A percentile compares a stretch with the other conserved stretches of the same genome.
Evolutionary conservation across 129 eudicot species (phyloP).

Genomic region (Tagetes erecta): DNA sequence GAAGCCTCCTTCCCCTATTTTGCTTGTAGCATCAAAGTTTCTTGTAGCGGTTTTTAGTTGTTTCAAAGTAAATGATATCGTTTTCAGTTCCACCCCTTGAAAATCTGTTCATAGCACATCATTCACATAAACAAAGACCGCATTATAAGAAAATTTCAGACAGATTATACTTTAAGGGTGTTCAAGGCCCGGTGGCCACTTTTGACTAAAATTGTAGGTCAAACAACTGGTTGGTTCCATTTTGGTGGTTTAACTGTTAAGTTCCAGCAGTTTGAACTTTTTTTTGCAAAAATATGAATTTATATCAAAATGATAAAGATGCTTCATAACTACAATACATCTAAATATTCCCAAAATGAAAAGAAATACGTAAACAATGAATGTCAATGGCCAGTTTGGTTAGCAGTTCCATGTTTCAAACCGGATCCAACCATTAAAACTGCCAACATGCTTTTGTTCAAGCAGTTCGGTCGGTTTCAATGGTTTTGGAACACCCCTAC

Average conservation of each 20-base stretch:
- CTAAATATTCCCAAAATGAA: background rate
- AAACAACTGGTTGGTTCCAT: background rate
- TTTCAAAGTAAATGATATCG: slow-evolving; percentile 36
- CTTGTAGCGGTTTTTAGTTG: slow-evolving; percentile 44
- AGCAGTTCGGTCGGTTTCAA: background rate
- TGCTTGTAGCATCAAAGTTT: slow-evolving; percentile 38
- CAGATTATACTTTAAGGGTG: background rate
- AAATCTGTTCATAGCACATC: slow-evolving; percentile 33
- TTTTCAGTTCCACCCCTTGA: slow-evolving; percentile 37
- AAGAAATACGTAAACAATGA: background rate
- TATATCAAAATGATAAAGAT: background rate
- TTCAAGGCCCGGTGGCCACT: background rate
- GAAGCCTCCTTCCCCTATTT: slow-evolving; percentile 50
- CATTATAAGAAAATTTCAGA: background rate
- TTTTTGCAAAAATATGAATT: background rate
- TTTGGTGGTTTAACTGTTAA: background rate
- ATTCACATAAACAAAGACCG: slow-evolving; percentile 7
- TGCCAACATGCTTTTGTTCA: background rate
- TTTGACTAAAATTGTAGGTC: too few relatives aligned
- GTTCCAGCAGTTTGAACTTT: background rate
- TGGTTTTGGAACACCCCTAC: background rate
- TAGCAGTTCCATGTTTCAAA: slow-evolving; percentile 1
- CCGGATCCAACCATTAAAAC: background rate
- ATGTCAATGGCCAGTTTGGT: background rate
- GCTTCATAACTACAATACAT: background rate